phyloP scores from a whole-genome alignment of 2,329 filamentous ascomycete species.

The Periconia sp. region DNA sequence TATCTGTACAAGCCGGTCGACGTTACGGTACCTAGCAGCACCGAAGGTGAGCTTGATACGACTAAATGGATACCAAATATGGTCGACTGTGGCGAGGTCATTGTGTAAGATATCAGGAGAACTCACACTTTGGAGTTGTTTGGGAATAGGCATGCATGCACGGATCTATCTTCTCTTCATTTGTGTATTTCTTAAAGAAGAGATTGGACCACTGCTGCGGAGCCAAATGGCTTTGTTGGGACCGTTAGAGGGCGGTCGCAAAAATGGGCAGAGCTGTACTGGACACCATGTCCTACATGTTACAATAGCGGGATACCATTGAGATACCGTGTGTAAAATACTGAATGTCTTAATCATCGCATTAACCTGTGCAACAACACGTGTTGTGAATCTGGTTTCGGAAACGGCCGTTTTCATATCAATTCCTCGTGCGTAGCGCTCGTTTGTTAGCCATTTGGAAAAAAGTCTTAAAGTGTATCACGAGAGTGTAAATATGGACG shows the following conservation, averaged over 20 bases:
- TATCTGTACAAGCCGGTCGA: conserved; percentile 86
- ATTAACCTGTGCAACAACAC: too few relatives aligned
- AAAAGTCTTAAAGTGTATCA: too few relatives aligned
- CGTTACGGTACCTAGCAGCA: conserved; percentile 59
- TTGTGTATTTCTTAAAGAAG: conserved; percentile 20
- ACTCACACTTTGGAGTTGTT: conserved; percentile 27
- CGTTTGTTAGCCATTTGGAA: too few relatives aligned
- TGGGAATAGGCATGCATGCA: conserved; percentile 10
- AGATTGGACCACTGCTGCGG: too few relatives aligned
- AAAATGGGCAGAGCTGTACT: not conserved
- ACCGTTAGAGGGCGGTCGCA: not conserved
- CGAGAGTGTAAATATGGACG: too few relatives aligned
- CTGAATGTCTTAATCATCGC: too few relatives aligned
- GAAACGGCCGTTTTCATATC: too few relatives aligned
- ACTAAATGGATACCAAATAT: conserved; percentile 60
- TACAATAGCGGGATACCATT: conserved; percentile 8
- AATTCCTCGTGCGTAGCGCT: too few relatives aligned
- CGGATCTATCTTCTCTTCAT: conserved; percentile 16
- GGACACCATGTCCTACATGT: conserved; percentile 10
- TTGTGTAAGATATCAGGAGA: conserved; percentile 44
- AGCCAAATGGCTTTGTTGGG: too few relatives aligned
- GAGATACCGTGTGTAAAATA: conserved; percentile 10
- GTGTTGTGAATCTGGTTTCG: too few relatives aligned
- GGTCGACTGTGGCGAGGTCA: conserved; percentile 64
- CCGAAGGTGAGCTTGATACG: conserved; percentile 41